These are phyloP conservation scores for Pseudogymnoascus sp. DNA, from an alignment of 2,329 filamentous ascomycete genomes.

Conservation along the genomic window DNA sequence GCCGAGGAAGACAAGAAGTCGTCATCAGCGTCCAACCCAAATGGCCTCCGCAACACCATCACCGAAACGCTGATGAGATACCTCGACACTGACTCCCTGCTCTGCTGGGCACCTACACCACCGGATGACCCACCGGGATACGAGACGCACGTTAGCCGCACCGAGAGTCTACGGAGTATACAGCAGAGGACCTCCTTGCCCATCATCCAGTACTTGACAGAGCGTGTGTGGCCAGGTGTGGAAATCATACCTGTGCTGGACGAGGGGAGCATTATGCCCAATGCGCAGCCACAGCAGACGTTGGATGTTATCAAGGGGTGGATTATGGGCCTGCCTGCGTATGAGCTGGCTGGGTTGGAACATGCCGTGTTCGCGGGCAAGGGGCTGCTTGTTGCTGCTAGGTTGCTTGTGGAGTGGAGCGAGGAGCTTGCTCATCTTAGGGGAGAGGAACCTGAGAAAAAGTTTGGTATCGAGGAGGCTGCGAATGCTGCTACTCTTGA, in stretches of 20 bases:
- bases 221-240: slow-evolving; percentile 74
- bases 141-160: slow-evolving; percentile 36
- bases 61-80: slow-evolving; percentile 68
- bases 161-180: slow-evolving; percentile 56
- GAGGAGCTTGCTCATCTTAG: slow-evolving; percentile 53
- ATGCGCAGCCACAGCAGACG: slow-evolving; percentile 65
- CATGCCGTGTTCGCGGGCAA: slow-evolving; percentile 77
- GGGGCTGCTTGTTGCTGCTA: slow-evolving; percentile 67
- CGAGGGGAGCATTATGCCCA: slow-evolving; percentile 64
- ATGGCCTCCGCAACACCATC: slow-evolving; percentile 53
- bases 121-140: slow-evolving; percentile 37
- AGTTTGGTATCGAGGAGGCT: slow-evolving; percentile 77
- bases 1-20: slow-evolving; percentile 50
- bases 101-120: slow-evolving; percentile 72
- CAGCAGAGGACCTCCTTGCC: slow-evolving; percentile 63
- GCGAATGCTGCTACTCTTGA: slow-evolving; percentile 71
- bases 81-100: slow-evolving; percentile 80
- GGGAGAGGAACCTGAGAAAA: slow-evolving; percentile 22
- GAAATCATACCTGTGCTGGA: slow-evolving; percentile 76
- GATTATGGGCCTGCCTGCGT: slow-evolving; percentile 62
- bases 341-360: slow-evolving; percentile 82
- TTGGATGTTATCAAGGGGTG: slow-evolving; percentile 69
- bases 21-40: slow-evolving; percentile 16
- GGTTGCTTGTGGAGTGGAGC: slow-evolving; percentile 82
- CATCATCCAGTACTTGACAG: slow-evolving; percentile 62